Evolutionary conservation across 2,329 filamentous ascomycete species (phyloP).

Genomic region (Tolypocladium inflatum): DNA sequence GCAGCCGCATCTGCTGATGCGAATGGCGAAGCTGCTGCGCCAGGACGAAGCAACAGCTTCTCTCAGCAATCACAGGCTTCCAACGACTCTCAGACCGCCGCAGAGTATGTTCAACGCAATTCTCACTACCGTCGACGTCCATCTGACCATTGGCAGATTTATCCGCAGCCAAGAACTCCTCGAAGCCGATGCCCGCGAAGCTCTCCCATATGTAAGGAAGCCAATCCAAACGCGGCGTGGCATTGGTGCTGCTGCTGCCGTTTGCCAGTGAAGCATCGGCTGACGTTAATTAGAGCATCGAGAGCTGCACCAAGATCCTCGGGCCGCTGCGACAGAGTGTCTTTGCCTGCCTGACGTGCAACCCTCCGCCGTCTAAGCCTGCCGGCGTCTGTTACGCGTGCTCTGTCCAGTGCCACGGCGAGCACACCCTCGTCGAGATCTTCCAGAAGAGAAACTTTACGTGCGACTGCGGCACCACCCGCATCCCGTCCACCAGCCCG

Average conservation of each 20-base stretch:
- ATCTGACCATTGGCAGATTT: constrained; percentile 46
- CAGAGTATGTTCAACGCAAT: constrained; percentile 41
- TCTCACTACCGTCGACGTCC: too few species aligned
- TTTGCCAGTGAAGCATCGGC: neutral
- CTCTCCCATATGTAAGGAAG: constrained; percentile 71
- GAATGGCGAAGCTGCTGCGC: constrained; percentile 10
- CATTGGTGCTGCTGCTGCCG: neutral
- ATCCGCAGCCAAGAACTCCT: constrained; percentile 83
- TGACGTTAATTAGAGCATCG: constrained; percentile 62
- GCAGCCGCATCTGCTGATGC: constrained; percentile 11
- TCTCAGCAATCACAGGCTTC: constrained; percentile 47
- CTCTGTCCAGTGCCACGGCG: constrained; percentile 92
- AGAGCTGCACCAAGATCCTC: constrained; percentile 83
- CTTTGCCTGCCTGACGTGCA: constrained; percentile 91
- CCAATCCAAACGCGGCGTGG: neutral
- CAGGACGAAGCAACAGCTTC: constrained; percentile 45
- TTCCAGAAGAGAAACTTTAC: constrained; percentile 94
- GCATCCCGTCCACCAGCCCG: constrained; percentile 59
- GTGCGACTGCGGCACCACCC: constrained; percentile 89
- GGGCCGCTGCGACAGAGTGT: constrained; percentile 80
- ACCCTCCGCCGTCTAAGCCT: constrained; percentile 58
- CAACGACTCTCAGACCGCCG: constrained; percentile 61
- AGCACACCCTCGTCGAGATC: constrained; percentile 89
- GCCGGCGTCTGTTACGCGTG: constrained; percentile 95
- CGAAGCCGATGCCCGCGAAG: constrained; percentile 91